phyloP scores from a whole-genome alignment of 106 monocot genomes.

The Dendrobium officinale region DNA sequence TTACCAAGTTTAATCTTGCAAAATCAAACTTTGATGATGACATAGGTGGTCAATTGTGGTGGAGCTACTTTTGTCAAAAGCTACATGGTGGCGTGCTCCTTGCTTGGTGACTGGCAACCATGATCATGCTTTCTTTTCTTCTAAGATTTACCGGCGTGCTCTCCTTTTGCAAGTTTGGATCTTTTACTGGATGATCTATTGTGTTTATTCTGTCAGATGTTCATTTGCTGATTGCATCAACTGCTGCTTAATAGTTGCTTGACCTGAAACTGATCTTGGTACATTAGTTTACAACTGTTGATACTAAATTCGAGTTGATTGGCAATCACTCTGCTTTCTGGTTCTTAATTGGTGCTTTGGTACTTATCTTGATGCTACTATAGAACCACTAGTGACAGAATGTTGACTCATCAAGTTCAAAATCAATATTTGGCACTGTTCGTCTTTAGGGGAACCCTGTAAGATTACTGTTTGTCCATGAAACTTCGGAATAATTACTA shows the following conservation, averaged over 20 bases:
- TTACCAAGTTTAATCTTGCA: not conserved
- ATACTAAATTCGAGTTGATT: not conserved
- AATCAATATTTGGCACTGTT: not conserved
- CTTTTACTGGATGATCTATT: not conserved
- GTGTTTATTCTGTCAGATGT: not conserved
- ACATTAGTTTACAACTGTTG: not conserved
- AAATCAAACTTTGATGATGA: not conserved
- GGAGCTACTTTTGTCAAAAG: not conserved
- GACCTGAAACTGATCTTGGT: not conserved
- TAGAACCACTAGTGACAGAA: not conserved
- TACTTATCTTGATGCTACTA: not conserved
- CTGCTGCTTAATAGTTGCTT: not conserved
- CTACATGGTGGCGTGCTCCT: not conserved
- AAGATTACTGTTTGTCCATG: not conserved
- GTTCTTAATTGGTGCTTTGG: not conserved
- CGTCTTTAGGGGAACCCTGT: not conserved
- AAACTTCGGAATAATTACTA: not conserved
- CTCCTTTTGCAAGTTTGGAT: not conserved
- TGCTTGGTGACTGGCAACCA: not conserved
- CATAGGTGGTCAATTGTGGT: not conserved
- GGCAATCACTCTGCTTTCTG: not conserved
- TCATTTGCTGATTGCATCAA: conserved; percentile 7
- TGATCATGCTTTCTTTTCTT: not conserved
- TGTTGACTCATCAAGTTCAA: not conserved
- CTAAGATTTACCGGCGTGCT: not conserved